These are phyloP conservation scores for cucumber (Cucumis sativus) DNA, from an alignment of 306 rosid species.

Conservation along the genomic window DNA sequence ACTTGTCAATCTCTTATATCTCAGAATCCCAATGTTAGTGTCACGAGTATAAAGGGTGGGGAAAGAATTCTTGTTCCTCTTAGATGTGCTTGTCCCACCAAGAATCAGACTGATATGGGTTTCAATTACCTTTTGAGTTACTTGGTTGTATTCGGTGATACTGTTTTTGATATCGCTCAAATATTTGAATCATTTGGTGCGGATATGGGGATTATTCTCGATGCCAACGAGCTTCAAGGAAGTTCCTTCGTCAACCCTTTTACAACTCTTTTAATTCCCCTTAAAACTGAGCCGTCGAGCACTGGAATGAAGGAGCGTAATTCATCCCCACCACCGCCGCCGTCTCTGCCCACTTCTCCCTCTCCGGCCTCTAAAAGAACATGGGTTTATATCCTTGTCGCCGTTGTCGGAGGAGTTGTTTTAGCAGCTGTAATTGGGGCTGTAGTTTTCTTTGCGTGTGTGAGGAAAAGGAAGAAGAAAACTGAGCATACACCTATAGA, in stretches of 20 bases:
- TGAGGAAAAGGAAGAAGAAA: constrained; percentile 5
- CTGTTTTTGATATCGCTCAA: constrained; percentile 18
- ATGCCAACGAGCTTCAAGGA: constrained; percentile 46
- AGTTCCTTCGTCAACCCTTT: constrained; percentile 18
- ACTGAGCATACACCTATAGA: not conserved
- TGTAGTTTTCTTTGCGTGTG: constrained; percentile 1
- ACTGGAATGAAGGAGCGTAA: constrained; percentile 25
- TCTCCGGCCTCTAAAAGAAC: constrained; percentile 29
- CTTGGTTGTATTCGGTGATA: constrained; percentile 24
- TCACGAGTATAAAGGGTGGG: constrained; percentile 16
- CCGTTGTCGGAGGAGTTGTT: constrained; percentile 23
- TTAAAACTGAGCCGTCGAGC: constrained; percentile 42
- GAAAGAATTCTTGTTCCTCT: constrained; percentile 45
- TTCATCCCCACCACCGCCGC: constrained; percentile 1
- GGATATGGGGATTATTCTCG: constrained; percentile 14
- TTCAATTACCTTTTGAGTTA: constrained; percentile 49
- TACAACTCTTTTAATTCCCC: constrained; percentile 68
- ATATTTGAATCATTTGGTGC: constrained; percentile 41
- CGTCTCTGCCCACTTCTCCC: constrained; percentile 11
- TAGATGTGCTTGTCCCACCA: constrained; percentile 89
- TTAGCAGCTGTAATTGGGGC: not conserved
- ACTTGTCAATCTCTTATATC: constrained; percentile 57
- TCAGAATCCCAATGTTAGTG: constrained; percentile 20
- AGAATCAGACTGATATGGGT: constrained; percentile 46
- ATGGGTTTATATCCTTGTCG: constrained; percentile 57